A percentile compares a stretch with the other conserved stretches of the same genome.
phyloP scores from a whole-genome alignment of 768 basidiomycete species.

The Auriscalpium microsporum region DNA sequence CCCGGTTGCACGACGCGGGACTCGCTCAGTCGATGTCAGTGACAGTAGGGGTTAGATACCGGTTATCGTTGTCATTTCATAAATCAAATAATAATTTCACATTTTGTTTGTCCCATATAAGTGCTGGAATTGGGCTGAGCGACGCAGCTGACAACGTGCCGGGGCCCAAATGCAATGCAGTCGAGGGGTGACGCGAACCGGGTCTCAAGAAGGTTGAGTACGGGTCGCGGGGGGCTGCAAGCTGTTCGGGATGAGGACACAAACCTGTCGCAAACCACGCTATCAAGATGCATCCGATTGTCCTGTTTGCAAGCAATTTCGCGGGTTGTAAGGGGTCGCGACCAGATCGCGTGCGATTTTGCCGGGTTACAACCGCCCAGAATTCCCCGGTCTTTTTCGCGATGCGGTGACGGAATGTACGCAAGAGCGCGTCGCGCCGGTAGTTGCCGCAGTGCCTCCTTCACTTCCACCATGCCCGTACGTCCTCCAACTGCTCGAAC shows the following conservation, averaged over 20 bases:
- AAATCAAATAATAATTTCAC: too few species aligned
- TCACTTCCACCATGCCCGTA: slow-evolving; percentile 16
- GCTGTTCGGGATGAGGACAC: neutral
- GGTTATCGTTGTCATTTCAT: too few species aligned
- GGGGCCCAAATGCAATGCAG: neutral
- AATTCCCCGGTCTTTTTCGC: neutral
- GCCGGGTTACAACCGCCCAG: neutral
- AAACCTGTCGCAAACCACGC: neutral
- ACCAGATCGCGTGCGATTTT: neutral
- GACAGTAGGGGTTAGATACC: too few species aligned
- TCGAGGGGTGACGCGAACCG: neutral
- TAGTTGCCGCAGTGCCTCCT: neutral
- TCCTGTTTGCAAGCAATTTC: neutral
- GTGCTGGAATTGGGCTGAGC: too few species aligned
- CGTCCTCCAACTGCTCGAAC: slow-evolving; percentile 5
- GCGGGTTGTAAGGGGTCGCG: neutral
- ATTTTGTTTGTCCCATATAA: too few species aligned
- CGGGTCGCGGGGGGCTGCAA: neutral
- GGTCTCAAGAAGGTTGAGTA: neutral
- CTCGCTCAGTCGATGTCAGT: too few species aligned
- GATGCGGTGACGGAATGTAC: neutral
- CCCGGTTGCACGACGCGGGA: too few species aligned
- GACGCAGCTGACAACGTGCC: too few species aligned
- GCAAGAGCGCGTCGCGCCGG: neutral
- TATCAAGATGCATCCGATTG: neutral